Evolutionary conservation across 1,284 basidiomycete species (phyloP).

Genomic region (Leccinum cinnamomeum): DNA sequence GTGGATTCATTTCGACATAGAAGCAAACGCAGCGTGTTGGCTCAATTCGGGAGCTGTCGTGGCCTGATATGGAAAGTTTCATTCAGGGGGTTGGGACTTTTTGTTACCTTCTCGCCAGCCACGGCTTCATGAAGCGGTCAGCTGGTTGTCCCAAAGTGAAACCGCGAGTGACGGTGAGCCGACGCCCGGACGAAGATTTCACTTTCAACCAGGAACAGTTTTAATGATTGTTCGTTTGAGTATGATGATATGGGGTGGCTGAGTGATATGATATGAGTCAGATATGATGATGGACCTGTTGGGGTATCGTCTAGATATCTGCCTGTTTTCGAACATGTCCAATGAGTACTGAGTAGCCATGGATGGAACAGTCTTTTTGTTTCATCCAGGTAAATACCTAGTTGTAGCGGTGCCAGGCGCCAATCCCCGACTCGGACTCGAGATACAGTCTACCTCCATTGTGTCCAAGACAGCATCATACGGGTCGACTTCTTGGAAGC

Average conservation of each 20-base stretch:
- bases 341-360: no score
- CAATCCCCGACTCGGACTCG: no score
- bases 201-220: background rate
- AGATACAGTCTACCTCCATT: no score
- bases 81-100: background rate
- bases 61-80: background rate
- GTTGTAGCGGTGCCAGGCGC: no score
- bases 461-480: no score
- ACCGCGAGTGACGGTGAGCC: background rate
- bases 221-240: background rate
- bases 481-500: no score
- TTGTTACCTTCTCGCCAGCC: background rate
- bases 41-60: background rate
- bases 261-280: background rate
- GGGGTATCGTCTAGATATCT: background rate
- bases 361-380: no score
- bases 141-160: background rate
- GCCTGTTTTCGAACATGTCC: background rate
- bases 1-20: background rate
- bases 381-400: no score
- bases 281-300: background rate
- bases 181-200: background rate
- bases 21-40: background rate
- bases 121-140: background rate
- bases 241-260: background rate